Base-by-base conservation (phyloP, 495 filamentous ascomycete genomes). In the Daldinia grandis region DNA sequence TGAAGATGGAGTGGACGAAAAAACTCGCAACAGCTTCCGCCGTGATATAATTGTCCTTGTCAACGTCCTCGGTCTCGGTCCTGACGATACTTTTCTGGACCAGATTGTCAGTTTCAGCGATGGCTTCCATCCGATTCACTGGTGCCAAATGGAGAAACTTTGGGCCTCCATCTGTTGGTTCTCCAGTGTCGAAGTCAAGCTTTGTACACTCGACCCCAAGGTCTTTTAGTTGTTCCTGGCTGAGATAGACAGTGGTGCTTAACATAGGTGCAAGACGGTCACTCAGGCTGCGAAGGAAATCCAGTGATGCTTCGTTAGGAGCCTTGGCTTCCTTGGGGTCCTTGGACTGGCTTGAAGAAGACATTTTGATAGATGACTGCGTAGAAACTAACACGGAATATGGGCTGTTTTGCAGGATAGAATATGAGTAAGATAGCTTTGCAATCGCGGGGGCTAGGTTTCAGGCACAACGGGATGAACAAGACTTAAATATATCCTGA, bases 311-410 rank as follows among this genome's bases (percentile, higher is more conserved):
- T 42, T 17, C 3, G 38, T 5, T 42, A 7, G 38, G n/a, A 42
- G n/a, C n/a, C n/a, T 6, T 0, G n/a, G 1, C 38, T 42, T 8
- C 0, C 38, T 6, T 0, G n/a, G n/a, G 1, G 1, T 42, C 0
- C 38, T 42, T 42, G 8, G 15, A 1, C 38, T 42, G 38, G 15
- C 38, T 42, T 19, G 38, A 42, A 42, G 38, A 42, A 42, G n/a
- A 42, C 38, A 42, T 42, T 42, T n/a, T 17, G 38, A 19, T 42
- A 42, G 5, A 19, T 42, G 38, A 19, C 19, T 19, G 38, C n/a
- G 38, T 42, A 3, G 38, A 42, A 42, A 42, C 8, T 38, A n/a
- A 42, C 38, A 42, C 38, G 38, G 38, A 42, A 0, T 19, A 42
- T 42, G 38, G 38, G 38, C 15, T 42, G 5, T 42, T 42, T 42